phyloP scores from a whole-genome alignment of 2,329 filamentous ascomycete genomes.

The Scedosporium boydii region DNA sequence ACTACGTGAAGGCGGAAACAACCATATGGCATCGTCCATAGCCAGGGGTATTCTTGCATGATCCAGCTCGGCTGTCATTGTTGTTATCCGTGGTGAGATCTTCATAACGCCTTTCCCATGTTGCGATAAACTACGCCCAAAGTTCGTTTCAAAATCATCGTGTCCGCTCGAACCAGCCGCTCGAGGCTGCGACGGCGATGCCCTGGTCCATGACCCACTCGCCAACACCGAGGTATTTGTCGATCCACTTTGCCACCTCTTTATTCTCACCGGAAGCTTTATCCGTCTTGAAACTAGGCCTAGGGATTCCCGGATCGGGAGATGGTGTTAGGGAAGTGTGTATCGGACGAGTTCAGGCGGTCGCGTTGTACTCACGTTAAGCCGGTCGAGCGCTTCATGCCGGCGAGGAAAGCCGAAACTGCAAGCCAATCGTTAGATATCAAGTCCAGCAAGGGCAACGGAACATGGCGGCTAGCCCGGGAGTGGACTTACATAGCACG shows the following conservation, averaged over 20 bases:
- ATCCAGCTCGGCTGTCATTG: not conserved
- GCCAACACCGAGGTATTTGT: slow-evolving; percentile 86
- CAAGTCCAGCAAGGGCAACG: not conserved
- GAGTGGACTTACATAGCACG: slow-evolving; percentile 61
- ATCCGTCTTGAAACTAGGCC: slow-evolving; percentile 79
- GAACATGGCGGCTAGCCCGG: not conserved
- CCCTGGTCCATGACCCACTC: slow-evolving; percentile 99
- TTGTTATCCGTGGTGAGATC: not conserved
- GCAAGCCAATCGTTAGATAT: slow-evolving; percentile 13
- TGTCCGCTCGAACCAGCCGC: slow-evolving; percentile 83
- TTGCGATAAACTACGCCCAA: not conserved
- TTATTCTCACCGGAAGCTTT: slow-evolving; percentile 71
- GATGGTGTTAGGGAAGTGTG: slow-evolving; percentile 13
- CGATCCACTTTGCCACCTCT: slow-evolving; percentile 78
- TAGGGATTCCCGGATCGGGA: slow-evolving; percentile 28
- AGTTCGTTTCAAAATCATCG: slow-evolving; percentile 39
- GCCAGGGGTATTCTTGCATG: no score
- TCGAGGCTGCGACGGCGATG: slow-evolving; percentile 80
- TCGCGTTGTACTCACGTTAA: slow-evolving; percentile 67
- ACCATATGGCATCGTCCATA: not conserved
- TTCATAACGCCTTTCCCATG: not conserved
- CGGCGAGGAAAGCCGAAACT: slow-evolving; percentile 95
- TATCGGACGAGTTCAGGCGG: not conserved
- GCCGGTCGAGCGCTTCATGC: slow-evolving; percentile 94
- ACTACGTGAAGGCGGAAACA: not conserved